Conservation (phyloP, 2,329 filamentous ascomycete genomes). For the Phialophora tarda region DNA sequence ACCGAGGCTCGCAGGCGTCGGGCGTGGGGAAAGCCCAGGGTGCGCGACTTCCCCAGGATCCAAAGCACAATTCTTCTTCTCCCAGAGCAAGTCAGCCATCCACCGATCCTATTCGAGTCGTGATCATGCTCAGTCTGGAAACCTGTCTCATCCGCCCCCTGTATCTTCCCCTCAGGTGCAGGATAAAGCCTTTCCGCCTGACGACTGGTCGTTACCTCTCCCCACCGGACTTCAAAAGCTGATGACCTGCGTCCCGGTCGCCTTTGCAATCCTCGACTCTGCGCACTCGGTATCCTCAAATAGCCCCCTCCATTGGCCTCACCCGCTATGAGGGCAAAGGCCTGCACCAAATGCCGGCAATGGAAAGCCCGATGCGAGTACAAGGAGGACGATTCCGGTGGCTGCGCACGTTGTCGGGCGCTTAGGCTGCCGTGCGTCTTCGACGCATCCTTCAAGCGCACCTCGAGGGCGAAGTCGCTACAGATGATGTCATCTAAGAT, state of each 20-base stretch:
- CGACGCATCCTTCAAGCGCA: constrained; percentile 20
- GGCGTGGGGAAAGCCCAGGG: background rate
- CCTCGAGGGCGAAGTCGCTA: constrained; percentile 11
- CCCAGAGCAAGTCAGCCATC: background rate
- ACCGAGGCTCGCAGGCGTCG: background rate
- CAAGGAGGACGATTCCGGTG: background rate
- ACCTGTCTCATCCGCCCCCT: background rate
- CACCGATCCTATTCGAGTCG: background rate
- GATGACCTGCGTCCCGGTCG: background rate
- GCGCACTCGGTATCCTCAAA: constrained; percentile 7
- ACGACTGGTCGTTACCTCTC: background rate
- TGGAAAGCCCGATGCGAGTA: constrained; percentile 21
- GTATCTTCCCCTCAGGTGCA: background rate
- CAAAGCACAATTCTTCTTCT: background rate
- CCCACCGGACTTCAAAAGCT: background rate
- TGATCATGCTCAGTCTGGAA: background rate
- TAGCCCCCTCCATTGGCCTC: background rate
- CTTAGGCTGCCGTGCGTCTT: constrained; percentile 21
- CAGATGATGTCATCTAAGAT: constrained; percentile 20
- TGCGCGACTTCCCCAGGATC: background rate
- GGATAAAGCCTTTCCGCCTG: background rate
- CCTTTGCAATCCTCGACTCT: background rate
- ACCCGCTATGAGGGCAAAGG: constrained; percentile 19
- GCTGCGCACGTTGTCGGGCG: constrained; percentile 17
- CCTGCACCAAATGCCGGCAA: constrained; percentile 23